phyloP scores from a whole-genome alignment of 2,329 filamentous ascomycete species.

The Trichoderma oligosporum region DNA sequence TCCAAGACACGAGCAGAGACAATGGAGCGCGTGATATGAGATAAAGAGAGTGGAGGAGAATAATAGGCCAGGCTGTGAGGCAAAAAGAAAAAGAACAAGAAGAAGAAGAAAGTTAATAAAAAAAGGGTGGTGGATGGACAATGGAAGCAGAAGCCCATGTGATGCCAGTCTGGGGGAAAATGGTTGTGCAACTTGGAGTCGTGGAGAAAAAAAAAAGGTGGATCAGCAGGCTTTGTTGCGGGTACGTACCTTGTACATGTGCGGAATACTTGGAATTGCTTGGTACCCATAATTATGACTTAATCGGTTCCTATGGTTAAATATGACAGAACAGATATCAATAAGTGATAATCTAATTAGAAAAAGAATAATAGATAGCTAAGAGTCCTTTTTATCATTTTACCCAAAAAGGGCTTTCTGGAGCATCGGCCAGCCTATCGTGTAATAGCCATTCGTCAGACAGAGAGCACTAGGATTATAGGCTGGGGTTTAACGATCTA shows the following conservation, averaged over 20 bases:
- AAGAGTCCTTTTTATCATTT: too few species aligned
- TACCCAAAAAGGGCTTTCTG: too few species aligned
- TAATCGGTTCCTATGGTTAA: too few species aligned
- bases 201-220: constrained; percentile 23
- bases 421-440: too few species aligned
- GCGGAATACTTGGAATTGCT: background rate
- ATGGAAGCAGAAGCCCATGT: constrained; percentile 31
- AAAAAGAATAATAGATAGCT: too few species aligned
- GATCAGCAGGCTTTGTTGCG: constrained; percentile 28
- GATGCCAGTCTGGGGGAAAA: constrained; percentile 32
- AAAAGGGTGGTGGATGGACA: constrained; percentile 13
- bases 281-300: too few species aligned
- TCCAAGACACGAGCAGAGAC: constrained; percentile 23
- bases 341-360: too few species aligned
- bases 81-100: background rate
- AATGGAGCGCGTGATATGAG: constrained; percentile 19
- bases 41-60: background rate
- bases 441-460: too few species aligned
- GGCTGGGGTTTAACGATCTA: too few species aligned
- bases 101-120: too few species aligned
- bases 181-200: constrained; percentile 22
- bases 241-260: constrained; percentile 2
- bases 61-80: background rate
- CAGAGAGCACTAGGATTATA: too few species aligned
- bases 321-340: too few species aligned